Percentiles rank a stretch among this genome's conserved stretches.
phyloP scores from a whole-genome alignment of 768 basidiomycete genomes.

The Cystobasidium ongulense region DNA sequence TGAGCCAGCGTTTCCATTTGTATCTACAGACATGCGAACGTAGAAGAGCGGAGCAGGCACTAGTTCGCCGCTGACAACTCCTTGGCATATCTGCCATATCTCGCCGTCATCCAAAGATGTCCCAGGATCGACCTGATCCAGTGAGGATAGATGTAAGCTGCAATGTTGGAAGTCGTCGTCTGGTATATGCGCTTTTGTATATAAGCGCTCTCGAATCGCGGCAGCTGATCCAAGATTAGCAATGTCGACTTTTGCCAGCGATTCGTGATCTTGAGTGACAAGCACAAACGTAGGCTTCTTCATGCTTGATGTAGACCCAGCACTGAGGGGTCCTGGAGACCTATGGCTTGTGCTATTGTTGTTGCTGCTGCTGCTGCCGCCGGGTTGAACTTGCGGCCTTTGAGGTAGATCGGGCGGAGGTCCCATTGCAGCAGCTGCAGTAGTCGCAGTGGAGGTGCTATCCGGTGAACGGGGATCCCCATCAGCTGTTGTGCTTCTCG shows the following conservation, averaged over 20 bases:
- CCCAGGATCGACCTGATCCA: slow-evolving; percentile 67
- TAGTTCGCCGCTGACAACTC: slow-evolving; percentile 11
- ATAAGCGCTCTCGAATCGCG: slow-evolving; percentile 37
- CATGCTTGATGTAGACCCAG: background rate
- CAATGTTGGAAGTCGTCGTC: slow-evolving; percentile 73
- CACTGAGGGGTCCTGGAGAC: background rate
- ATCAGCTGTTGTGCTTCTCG: slow-evolving; percentile 8
- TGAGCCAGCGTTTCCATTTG: background rate
- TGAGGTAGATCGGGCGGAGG: slow-evolving; percentile 9
- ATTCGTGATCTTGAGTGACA: slow-evolving; percentile 38
- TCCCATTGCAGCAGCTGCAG: background rate
- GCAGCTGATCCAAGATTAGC: slow-evolving; percentile 13
- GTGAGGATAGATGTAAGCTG: slow-evolving; percentile 78
- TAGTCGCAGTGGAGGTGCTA: background rate
- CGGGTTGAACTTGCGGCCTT: background rate
- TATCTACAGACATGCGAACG: slow-evolving; percentile 2
- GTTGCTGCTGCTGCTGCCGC: slow-evolving; percentile 4
- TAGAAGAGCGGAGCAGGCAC: slow-evolving; percentile 18
- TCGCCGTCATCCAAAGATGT: slow-evolving; percentile 63
- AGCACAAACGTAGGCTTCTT: slow-evolving; percentile 20
- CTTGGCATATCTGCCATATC: slow-evolving; percentile 60
- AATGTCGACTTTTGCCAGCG: slow-evolving; percentile 34
- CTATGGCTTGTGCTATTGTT: background rate
- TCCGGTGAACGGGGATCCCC: slow-evolving; percentile 1
- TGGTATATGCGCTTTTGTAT: slow-evolving; percentile 56